Base-by-base conservation (phyloP, 73 alveolate genomes). In the Blepharisma japonicum region DNA sequence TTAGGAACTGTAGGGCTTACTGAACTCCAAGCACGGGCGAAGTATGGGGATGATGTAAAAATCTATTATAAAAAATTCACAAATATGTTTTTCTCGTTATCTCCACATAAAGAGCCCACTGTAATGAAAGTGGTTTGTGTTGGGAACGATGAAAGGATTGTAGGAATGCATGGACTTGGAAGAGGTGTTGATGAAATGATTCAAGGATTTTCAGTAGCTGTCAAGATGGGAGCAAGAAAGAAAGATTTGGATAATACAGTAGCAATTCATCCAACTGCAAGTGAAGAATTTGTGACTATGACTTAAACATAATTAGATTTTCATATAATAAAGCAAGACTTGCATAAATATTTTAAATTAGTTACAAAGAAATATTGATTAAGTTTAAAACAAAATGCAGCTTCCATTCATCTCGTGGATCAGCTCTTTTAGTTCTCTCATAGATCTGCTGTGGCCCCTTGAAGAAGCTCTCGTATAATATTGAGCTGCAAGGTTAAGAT, bases 251-350 rank as follows among this genome's bases (percentile, higher is more conserved):
- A 96, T 85, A 71, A 71, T 56, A 83, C 98, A 8, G 88, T 96
- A 25, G 99, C 98, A 38, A 91, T 96, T 46, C 99, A 96, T 83
- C 99, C 99, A 39, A 93, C 99, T 6, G 84, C 95, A 46, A 91
- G 98, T 46, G 99, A 96, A 80, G 99, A 96, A 77, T 83, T 96
- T 71, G 92, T 90, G 4, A 77, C 84, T 6, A 6, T 77, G 61
- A 66, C 67, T 9, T 55, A 49, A 32, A 32, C 42, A 32, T 32
- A 32, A 32, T 1, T 32, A 32, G 42, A 7, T 56, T 32, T 32
- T 32, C 3, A n/a, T 32, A 32, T 32, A 32, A 0, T 32, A 32
- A 32, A 32, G 42, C 42, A n/a, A n/a, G n/a, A n/a, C n/a, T n/a
- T n/a, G n/a, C n/a, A n/a, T n/a, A n/a, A n/a, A n/a, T n/a, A n/a